Conservation (phyloP, 306 rosid genomes). For the Herpetospermum pedunculosum region DNA sequence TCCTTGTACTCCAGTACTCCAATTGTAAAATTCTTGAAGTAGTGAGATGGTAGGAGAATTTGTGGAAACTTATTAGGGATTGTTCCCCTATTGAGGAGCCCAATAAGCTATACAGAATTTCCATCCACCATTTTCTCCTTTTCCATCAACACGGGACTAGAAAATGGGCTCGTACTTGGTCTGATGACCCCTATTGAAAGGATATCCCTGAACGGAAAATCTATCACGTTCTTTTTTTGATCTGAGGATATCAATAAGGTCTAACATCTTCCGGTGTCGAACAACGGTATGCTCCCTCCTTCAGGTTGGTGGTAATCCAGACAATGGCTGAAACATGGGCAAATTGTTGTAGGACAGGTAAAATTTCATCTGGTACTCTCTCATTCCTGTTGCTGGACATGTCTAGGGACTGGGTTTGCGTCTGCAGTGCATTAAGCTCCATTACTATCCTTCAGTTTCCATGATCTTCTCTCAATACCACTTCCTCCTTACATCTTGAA, state of each 20-base stretch:
- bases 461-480: not conserved
- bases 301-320: not conserved
- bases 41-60: too few relatives aligned
- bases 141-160: not conserved
- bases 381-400: not conserved
- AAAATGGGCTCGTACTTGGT: not conserved
- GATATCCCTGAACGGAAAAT: not conserved
- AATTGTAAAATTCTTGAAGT: too few relatives aligned
- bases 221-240: not conserved
- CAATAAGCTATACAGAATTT: not conserved
- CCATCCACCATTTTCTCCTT: not conserved
- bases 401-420: not conserved
- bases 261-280: not conserved
- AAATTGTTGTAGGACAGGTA: not conserved
- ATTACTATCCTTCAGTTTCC: not conserved
- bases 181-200: not conserved
- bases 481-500: not conserved
- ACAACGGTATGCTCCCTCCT: not conserved
- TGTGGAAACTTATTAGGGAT: not conserved
- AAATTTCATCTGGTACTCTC: not conserved
- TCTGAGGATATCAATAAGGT: not conserved
- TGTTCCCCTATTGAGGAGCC: not conserved
- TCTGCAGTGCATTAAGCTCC: not conserved
- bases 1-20: too few relatives aligned
- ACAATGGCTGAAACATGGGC: not conserved